Evolutionary conservation across 257 asterid genomes (phyloP).

Genomic region (Solanum piurae): DNA sequence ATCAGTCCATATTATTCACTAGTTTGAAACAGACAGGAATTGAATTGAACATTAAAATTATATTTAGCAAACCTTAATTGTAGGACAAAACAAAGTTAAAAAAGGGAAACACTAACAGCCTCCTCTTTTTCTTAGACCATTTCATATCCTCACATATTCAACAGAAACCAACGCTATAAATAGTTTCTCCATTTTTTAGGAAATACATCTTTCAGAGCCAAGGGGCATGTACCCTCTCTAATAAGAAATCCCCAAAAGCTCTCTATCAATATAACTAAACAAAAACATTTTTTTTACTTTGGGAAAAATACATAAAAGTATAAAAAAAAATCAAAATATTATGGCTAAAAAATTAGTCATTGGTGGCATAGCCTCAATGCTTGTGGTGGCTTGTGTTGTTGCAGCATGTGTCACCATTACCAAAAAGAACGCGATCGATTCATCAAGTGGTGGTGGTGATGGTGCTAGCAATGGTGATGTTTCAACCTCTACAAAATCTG

Average conservation of each 20-base stretch:
- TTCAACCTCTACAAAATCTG: constrained; percentile 22
- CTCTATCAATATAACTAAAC: background rate
- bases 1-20: background rate
- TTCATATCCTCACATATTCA: background rate
- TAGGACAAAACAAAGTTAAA: background rate
- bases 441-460: background rate
- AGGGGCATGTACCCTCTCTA: background rate
- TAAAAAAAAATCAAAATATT: background rate
- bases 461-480: background rate
- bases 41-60: background rate
- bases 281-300: background rate
- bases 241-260: background rate
- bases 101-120: background rate
- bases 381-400: constrained; percentile 41
- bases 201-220: background rate
- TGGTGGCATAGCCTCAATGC: constrained; percentile 30
- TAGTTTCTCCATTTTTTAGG: background rate
- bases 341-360: constrained; percentile 21
- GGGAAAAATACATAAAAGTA: background rate
- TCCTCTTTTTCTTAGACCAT: background rate
- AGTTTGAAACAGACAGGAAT: background rate
- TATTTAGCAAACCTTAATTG: background rate
- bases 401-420: constrained; percentile 17
- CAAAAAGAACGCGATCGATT: background rate
- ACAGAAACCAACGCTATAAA: background rate